phyloP scores from a whole-genome alignment of 2,329 filamentous ascomycete genomes.

The Diaporthe destruens region DNA sequence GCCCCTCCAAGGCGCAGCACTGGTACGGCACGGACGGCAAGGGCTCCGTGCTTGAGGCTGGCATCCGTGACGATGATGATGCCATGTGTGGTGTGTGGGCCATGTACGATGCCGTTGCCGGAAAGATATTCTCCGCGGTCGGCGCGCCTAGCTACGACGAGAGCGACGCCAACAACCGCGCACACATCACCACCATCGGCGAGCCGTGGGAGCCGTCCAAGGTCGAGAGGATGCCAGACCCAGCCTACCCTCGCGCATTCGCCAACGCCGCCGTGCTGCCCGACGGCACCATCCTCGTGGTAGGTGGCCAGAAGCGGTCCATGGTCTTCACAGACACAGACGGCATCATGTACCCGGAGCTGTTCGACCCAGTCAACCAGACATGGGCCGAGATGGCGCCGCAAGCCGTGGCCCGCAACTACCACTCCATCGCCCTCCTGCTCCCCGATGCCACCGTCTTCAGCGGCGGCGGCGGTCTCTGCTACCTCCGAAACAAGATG shows the following conservation, averaged over 20 bases:
- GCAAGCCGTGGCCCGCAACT: conserved; percentile 54
- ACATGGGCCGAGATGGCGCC: conserved; percentile 51
- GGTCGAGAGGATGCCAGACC: conserved; percentile 52
- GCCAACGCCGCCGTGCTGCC: conserved; percentile 57
- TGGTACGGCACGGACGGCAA: conserved; percentile 64
- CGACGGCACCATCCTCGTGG: conserved; percentile 56
- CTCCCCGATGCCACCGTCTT: conserved; percentile 60
- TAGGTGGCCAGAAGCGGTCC: conserved; percentile 54
- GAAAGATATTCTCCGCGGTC: conserved; percentile 67
- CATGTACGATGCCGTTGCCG: conserved; percentile 70
- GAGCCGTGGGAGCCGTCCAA: conserved; percentile 36
- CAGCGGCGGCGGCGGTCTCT: conserved; percentile 63
- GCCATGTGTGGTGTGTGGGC: conserved; percentile 68
- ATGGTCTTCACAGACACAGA: conserved; percentile 55
- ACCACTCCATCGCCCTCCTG: conserved; percentile 59
- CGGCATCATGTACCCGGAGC: conserved; percentile 53
- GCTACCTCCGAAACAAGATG: no score
- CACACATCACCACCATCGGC: conserved; percentile 45
- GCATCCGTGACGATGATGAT: conserved; percentile 56
- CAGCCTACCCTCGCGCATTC: conserved; percentile 55
- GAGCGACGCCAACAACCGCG: conserved; percentile 56
- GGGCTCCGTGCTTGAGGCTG: conserved; percentile 58
- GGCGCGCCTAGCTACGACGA: conserved; percentile 61
- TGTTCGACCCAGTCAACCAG: conserved; percentile 54
- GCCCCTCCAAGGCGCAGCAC: conserved; percentile 66